Conservation (phyloP, 2,329 filamentous ascomycete species). For the Ophiostoma novo-ulmi region DNA sequence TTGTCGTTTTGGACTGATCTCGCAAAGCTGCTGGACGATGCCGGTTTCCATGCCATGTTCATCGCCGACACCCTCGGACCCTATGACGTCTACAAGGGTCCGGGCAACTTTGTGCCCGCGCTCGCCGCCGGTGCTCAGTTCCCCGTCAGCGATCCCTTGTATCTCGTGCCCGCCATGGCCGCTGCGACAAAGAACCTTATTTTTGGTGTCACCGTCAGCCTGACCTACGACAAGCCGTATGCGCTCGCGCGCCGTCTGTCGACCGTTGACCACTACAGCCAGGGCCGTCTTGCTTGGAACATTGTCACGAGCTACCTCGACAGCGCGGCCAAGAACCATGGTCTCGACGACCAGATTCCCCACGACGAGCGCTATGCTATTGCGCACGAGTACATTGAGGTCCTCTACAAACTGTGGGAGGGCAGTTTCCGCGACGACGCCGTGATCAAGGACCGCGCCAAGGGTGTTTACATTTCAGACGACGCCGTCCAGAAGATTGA, state of each 20-base stretch:
- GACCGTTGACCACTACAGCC: conserved; percentile 24
- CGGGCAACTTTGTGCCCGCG: conserved; percentile 22
- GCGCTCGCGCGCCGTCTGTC: conserved; percentile 19
- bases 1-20: conserved; percentile 24
- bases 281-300: conserved; percentile 26
- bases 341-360: conserved; percentile 19
- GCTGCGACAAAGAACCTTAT: conserved; percentile 22
- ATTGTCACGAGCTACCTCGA: conserved; percentile 29
- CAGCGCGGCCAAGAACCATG: conserved; percentile 25
- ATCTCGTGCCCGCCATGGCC: conserved; percentile 21
- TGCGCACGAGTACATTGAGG: conserved; percentile 29
- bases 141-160: conserved; percentile 24
- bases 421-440: conserved; percentile 24
- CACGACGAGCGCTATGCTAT: conserved; percentile 30
- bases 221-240: conserved; percentile 23
- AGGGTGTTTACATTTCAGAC: conserved; percentile 22
- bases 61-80: conserved; percentile 26
- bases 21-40: conserved; percentile 24
- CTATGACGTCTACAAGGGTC: conserved; percentile 26
- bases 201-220: conserved; percentile 22
- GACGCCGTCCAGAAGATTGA: conserved; percentile 24
- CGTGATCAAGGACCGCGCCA: conserved; percentile 20
- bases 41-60: conserved; percentile 26
- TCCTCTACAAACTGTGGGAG: conserved; percentile 28
- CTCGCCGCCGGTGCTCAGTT: conserved; percentile 25